Evolutionary conservation across 1,139 yeast species (phyloP).

Genomic region (Lodderomyces elongisporus): DNA sequence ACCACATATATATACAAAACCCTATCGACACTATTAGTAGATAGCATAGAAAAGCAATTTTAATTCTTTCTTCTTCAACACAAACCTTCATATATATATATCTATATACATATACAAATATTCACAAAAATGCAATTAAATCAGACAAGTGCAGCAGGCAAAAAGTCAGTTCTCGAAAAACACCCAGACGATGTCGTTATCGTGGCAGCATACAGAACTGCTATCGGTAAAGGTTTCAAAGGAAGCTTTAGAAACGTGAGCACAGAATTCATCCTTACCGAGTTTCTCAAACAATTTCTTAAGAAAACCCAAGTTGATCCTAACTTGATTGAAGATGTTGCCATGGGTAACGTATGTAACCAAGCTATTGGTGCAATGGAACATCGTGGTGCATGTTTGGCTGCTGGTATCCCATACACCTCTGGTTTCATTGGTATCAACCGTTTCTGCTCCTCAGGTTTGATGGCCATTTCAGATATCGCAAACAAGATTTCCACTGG

Average conservation of each 20-base stretch:
- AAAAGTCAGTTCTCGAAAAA: constrained; percentile 25
- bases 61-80: too few relatives aligned
- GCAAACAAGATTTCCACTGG: constrained; percentile 85
- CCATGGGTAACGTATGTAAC: constrained; percentile 84
- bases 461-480: constrained; percentile 83
- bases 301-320: constrained; percentile 61
- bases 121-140: neutral
- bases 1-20: too few relatives aligned
- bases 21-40: too few relatives aligned
- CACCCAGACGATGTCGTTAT: constrained; percentile 84
- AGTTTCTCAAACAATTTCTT: constrained; percentile 59
- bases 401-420: constrained; percentile 47
- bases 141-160: neutral
- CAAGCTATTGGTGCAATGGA: constrained; percentile 90
- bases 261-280: constrained; percentile 66
- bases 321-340: constrained; percentile 69
- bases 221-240: constrained; percentile 79
- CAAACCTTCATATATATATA: too few relatives aligned
- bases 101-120: neutral
- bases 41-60: too few relatives aligned
- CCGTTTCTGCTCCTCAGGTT: constrained; percentile 93
- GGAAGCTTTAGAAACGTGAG: constrained; percentile 76
- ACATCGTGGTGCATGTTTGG: constrained; percentile 70
- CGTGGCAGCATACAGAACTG: constrained; percentile 85
- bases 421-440: constrained; percentile 79